These are phyloP conservation scores for Dioszegia crocea DNA, from an alignment of 768 basidiomycete genomes.

Conservation along the genomic window DNA sequence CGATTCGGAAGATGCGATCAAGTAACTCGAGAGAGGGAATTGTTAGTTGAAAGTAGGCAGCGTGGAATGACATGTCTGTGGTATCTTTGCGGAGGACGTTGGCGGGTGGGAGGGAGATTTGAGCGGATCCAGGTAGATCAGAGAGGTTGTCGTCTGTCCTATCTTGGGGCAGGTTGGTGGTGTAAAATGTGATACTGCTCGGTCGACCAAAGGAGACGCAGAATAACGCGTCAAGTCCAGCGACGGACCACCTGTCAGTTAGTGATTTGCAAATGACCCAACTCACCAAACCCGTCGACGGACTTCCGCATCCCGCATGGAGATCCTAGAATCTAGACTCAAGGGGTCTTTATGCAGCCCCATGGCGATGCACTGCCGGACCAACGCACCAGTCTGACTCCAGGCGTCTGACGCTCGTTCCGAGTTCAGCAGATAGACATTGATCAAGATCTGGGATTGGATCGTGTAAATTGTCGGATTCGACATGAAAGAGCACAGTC, in stretches of 20 bases:
- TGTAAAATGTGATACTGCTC: slow-evolving; percentile 43
- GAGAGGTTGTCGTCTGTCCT: slow-evolving; percentile 40
- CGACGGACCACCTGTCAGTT: slow-evolving; percentile 41
- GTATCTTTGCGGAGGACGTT: slow-evolving; percentile 36
- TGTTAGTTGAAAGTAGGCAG: slow-evolving; percentile 45
- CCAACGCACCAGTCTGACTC: slow-evolving; percentile 37
- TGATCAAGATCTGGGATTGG: slow-evolving; percentile 39
- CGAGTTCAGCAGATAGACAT: slow-evolving; percentile 41
- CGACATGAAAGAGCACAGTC: slow-evolving; percentile 46
- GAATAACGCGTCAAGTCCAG: slow-evolving; percentile 44
- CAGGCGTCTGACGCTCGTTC: slow-evolving; percentile 47
- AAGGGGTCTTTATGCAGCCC: slow-evolving; percentile 48
- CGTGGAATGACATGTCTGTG: slow-evolving; percentile 44
- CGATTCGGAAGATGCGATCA: slow-evolving; percentile 43
- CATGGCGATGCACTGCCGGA: slow-evolving; percentile 45
- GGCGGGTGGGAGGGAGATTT: slow-evolving; percentile 25
- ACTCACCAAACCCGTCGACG: slow-evolving; percentile 42
- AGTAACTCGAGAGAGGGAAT: slow-evolving; percentile 46
- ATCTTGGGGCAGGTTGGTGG: slow-evolving; percentile 45
- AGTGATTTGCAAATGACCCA: not conserved
- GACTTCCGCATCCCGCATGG: slow-evolving; percentile 43
- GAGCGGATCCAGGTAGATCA: slow-evolving; percentile 32
- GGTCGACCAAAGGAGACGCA: slow-evolving; percentile 47
- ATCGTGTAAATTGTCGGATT: slow-evolving; percentile 44
- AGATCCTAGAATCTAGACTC: slow-evolving; percentile 38